Evolutionary conservation across 192 early-diverging fungal genomes (phyloP).

Genomic region (Coemansia sp.): DNA sequence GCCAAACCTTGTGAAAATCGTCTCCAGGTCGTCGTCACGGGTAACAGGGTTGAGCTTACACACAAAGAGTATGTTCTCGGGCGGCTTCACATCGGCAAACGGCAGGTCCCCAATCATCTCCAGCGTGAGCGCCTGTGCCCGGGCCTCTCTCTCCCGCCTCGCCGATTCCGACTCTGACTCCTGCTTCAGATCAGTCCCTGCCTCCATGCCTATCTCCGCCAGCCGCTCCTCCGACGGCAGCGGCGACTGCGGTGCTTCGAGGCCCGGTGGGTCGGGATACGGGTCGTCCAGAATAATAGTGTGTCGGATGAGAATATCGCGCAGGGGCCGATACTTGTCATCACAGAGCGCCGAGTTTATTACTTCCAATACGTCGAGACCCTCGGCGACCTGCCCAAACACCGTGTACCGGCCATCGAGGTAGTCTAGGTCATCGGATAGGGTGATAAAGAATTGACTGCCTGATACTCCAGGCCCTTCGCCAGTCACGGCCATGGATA

Average conservation of each 20-base stretch:
- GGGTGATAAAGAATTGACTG: constrained; percentile 64
- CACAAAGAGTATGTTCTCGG: constrained; percentile 95
- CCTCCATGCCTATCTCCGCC: constrained; percentile 70
- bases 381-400: constrained; percentile 90
- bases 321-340: constrained; percentile 66
- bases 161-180: constrained; percentile 58
- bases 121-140: constrained; percentile 86
- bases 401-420: constrained; percentile 84
- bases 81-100: constrained; percentile 94
- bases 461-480: constrained; percentile 49
- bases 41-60: constrained; percentile 92
- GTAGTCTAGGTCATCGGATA: constrained; percentile 65
- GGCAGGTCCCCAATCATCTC: constrained; percentile 98
- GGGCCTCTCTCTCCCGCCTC: constrained; percentile 70
- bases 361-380: constrained; percentile 79
- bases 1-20: constrained; percentile 94
- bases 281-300: constrained; percentile 93
- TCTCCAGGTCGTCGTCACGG: constrained; percentile 82
- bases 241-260: constrained; percentile 72
- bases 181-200: constrained; percentile 64
- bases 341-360: constrained; percentile 74
- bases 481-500: constrained; percentile 87
- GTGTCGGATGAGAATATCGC: constrained; percentile 87
- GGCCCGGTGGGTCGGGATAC: constrained; percentile 74
- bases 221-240: constrained; percentile 70